phyloP scores from a whole-genome alignment of 164 flowering plant genomes.

The Kingdonia uniflora region DNA sequence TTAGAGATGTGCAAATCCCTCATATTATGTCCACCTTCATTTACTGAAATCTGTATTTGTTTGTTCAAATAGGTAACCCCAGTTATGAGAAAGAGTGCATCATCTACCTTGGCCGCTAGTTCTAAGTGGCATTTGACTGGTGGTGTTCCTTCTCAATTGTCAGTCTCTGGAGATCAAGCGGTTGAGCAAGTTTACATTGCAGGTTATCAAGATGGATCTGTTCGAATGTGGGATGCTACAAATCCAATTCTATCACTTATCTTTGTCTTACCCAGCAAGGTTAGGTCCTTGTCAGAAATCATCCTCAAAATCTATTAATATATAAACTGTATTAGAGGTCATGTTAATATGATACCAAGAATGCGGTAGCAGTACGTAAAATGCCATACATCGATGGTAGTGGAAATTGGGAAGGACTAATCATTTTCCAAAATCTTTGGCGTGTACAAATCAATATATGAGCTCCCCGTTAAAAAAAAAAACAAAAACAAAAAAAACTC shows the following conservation, averaged over 20 bases:
- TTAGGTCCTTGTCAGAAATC: constrained; percentile 19
- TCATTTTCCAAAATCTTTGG: too few relatives aligned
- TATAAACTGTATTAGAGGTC: background rate
- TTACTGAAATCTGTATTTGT: background rate
- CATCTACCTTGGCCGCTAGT: constrained; percentile 16
- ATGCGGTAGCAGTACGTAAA: too few relatives aligned
- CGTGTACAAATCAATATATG: too few relatives aligned
- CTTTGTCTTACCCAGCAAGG: constrained; percentile 45
- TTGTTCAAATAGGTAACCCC: constrained; percentile 27
- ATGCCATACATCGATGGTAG: too few relatives aligned
- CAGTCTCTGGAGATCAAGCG: constrained; percentile 21
- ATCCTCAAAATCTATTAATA: background rate
- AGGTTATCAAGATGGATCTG: constrained; percentile 83
- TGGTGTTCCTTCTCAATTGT: constrained; percentile 43
- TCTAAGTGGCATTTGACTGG: constrained; percentile 73
- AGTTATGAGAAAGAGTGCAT: constrained; percentile 19
- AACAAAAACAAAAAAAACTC: too few relatives aligned
- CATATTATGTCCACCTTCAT: background rate
- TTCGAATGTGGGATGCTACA: constrained; percentile 78
- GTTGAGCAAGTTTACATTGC: constrained; percentile 43
- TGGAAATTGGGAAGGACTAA: too few relatives aligned
- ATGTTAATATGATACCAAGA: too few relatives aligned
- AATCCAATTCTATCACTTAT: constrained; percentile 48
- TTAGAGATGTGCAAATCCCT: too few relatives aligned
- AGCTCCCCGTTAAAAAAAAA: too few relatives aligned